Evolutionary conservation across 192 early-diverging fungal species (phyloP).

Genomic region (Entophlyctis luteolus): DNA sequence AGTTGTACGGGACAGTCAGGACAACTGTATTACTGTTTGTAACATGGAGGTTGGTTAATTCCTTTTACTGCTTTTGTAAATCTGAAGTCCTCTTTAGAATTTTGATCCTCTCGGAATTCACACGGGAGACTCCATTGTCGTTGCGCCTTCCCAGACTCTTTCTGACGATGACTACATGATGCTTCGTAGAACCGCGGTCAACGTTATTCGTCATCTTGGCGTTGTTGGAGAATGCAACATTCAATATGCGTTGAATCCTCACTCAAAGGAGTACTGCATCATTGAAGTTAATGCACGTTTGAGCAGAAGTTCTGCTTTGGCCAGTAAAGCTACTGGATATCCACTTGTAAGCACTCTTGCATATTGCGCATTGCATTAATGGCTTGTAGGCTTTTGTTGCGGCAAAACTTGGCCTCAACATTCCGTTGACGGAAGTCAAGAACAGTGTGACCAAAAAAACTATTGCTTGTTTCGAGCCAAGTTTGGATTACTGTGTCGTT

Average conservation of each 20-base stretch:
- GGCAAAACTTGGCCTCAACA: constrained; percentile 91
- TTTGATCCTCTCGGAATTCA: constrained; percentile 99
- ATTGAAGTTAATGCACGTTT: constrained; percentile 99
- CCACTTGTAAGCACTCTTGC: constrained; percentile 68
- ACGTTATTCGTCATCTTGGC: constrained; percentile 93
- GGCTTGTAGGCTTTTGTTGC: constrained; percentile 83
- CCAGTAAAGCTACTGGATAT: constrained; percentile 97
- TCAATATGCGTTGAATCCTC: constrained; percentile 95
- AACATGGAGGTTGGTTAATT: constrained; percentile 83
- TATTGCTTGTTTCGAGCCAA: constrained; percentile 96
- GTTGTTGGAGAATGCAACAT: constrained; percentile 99
- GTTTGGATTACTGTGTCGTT: constrained; percentile 77
- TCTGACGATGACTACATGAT: constrained; percentile 98
- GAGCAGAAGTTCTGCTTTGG: constrained; percentile 86
- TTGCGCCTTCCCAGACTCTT: constrained; percentile 95
- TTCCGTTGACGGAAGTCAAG: constrained; percentile 86
- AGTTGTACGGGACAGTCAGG: constrained; percentile 87
- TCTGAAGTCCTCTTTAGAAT: constrained; percentile 51
- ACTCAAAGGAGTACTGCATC: constrained; percentile 92
- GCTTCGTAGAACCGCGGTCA: constrained; percentile 93
- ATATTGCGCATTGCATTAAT: not conserved
- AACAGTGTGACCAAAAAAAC: constrained; percentile 95
- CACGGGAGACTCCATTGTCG: constrained; percentile 98
- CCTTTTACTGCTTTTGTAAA: not conserved
- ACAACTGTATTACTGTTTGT: constrained; percentile 99